A percentile compares a stretch with the other conserved stretches of the same genome.
Conservation (phyloP, 192 early-diverging fungal genomes). For the Chytriomyces confervae region DNA sequence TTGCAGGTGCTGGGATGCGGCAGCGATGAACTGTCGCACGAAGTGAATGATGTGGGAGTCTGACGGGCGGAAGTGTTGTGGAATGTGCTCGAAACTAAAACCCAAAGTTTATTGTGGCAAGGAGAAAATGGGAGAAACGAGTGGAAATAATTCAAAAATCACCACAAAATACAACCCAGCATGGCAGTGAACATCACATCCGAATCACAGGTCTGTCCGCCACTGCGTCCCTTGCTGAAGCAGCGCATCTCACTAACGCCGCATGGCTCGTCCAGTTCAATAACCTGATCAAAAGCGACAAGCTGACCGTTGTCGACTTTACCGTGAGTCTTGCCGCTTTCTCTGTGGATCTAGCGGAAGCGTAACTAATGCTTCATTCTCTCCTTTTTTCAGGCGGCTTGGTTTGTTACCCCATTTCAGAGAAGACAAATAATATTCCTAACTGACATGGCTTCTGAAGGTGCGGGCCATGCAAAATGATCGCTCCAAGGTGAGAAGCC, state of each 20-base stretch:
- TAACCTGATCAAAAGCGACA: constrained; percentile 43
- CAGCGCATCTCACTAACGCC: constrained; percentile 32
- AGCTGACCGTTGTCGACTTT: constrained; percentile 76
- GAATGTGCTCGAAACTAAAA: too few relatives aligned
- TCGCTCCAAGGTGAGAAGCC: constrained; percentile 54
- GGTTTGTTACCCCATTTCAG: not conserved
- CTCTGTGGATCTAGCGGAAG: not conserved
- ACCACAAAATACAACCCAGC: not conserved
- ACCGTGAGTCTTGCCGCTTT: constrained; percentile 49
- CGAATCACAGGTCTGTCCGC: not conserved
- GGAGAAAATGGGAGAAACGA: not conserved
- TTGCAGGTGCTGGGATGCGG: not conserved
- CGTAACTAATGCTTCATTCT: not conserved
- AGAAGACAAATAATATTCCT: not conserved
- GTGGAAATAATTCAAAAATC: not conserved
- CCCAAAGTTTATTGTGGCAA: too few relatives aligned
- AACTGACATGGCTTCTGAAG: constrained; percentile 32
- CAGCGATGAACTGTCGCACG: not conserved
- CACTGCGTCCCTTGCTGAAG: constrained; percentile 35
- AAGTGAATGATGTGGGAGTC: not conserved
- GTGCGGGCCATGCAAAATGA: constrained; percentile 88
- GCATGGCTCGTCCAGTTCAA: constrained; percentile 46
- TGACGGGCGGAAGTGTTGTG: too few relatives aligned
- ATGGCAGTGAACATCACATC: not conserved
- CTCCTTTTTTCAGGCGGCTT: not conserved